Evolutionary conservation across 83 land plant genomes (phyloP).

Genomic region (Larix sibirica): DNA sequence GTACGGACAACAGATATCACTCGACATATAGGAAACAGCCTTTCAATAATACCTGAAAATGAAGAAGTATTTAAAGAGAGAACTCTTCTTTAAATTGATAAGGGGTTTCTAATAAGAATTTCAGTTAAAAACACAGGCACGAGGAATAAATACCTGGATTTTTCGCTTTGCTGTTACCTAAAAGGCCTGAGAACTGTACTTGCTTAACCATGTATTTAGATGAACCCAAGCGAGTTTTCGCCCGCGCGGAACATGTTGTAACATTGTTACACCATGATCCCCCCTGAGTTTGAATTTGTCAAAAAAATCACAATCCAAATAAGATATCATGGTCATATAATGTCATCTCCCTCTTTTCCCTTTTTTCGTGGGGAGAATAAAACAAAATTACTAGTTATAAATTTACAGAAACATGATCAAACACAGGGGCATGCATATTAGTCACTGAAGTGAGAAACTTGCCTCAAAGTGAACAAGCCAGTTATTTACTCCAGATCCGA

Average conservation of each 20-base stretch:
- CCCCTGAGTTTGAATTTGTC: constrained; percentile 36
- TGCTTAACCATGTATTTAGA: constrained; percentile 52
- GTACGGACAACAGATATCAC: not conserved
- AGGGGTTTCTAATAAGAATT: not conserved
- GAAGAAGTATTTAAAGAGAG: not conserved
- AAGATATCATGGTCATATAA: not conserved
- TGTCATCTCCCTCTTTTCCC: not conserved
- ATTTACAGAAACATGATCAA: not conserved
- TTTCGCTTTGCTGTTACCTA: constrained; percentile 33
- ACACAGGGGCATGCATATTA: constrained; percentile 3
- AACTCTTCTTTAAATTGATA: not conserved
- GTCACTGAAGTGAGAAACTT: not conserved
- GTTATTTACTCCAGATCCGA: constrained; percentile 57
- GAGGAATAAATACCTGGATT: constrained; percentile 52
- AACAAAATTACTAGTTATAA: not conserved
- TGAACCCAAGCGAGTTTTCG: constrained; percentile 54
- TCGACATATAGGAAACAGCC: not conserved
- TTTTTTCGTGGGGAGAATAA: not conserved
- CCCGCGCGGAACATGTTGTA: constrained; percentile 43
- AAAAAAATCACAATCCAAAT: constrained; percentile 1
- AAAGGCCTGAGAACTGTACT: constrained; percentile 53
- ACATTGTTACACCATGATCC: constrained; percentile 80
- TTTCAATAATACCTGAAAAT: not conserved
- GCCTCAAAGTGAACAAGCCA: constrained; percentile 85
- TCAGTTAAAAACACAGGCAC: not conserved